Conservation (phyloP, 148 eudicot genomes). For the Camellia sinensis region DNA sequence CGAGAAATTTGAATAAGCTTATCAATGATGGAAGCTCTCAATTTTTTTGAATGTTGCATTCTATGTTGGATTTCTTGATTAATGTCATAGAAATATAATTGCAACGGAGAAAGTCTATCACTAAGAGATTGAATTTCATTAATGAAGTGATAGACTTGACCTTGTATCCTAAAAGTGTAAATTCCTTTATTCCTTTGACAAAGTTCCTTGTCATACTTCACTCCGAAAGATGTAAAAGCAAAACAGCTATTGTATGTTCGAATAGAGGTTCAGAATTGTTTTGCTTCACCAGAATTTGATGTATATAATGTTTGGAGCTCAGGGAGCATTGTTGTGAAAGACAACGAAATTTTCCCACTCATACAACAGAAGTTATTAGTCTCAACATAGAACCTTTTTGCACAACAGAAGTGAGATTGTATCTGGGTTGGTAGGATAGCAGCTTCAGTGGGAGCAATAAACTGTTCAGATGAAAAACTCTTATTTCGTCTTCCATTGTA, state of each 20-base stretch:
- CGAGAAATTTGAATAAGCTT: not conserved
- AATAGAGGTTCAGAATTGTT: not conserved
- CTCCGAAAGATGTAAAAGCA: slow-evolving; percentile 1
- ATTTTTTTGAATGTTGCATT: not conserved
- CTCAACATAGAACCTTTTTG: slow-evolving; percentile 9
- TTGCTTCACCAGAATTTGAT: not conserved
- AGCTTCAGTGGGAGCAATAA: not conserved
- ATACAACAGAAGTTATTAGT: slow-evolving; percentile 6
- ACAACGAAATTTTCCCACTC: not conserved
- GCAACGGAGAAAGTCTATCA: not conserved
- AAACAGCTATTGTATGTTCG: not conserved
- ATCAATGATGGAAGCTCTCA: not conserved
- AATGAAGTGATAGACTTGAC: slow-evolving; percentile 14
- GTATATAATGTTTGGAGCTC: not conserved
- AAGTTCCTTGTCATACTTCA: slow-evolving; percentile 14
- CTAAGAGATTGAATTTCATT: not conserved
- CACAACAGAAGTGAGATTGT: not conserved
- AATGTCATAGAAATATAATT: slow-evolving; percentile 16
- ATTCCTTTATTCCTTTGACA: not conserved
- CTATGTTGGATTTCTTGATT: not conserved
- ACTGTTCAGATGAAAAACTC: too few relatives aligned
- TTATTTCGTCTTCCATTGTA: too few relatives aligned
- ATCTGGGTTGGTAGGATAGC: not conserved
- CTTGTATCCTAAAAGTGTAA: slow-evolving; percentile 11
- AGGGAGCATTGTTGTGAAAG: not conserved